Conservation (phyloP, 345 rosid genomes). For the Rhodamnia argentea region DNA sequence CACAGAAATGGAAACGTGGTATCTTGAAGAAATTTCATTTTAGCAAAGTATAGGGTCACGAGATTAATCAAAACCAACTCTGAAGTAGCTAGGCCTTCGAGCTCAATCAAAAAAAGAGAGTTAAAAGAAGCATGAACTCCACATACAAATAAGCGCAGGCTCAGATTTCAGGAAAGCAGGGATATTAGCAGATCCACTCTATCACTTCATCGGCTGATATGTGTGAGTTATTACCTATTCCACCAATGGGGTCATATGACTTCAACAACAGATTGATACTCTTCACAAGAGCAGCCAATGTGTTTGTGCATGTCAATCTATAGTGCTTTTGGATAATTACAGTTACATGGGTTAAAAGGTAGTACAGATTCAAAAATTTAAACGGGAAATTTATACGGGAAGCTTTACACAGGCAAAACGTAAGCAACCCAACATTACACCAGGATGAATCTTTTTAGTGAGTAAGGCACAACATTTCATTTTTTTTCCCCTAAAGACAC, state of each 20-base stretch:
- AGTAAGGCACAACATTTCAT: neutral
- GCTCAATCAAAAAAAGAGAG: neutral
- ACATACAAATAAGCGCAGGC: neutral
- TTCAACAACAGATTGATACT: neutral
- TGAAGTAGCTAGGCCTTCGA: neutral
- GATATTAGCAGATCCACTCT: neutral
- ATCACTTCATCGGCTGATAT: neutral
- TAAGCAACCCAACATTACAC: neutral
- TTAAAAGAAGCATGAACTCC: neutral
- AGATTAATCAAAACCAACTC: neutral
- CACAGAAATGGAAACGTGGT: neutral
- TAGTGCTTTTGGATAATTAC: neutral
- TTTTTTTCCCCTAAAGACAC: neutral
- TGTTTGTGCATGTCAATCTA: neutral
- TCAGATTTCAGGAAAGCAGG: neutral
- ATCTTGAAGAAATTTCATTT: neutral
- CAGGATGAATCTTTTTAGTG: neutral
- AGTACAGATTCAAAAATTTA: neutral
- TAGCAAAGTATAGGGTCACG: neutral
- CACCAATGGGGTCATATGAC: neutral
- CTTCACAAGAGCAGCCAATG: neutral
- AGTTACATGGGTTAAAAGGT: neutral
- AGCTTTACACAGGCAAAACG: neutral
- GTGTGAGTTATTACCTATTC: neutral
- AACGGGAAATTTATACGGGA: neutral